Conservation (phyloP, 2,329 filamentous ascomycete genomes). For the Fusarium udum region DNA sequence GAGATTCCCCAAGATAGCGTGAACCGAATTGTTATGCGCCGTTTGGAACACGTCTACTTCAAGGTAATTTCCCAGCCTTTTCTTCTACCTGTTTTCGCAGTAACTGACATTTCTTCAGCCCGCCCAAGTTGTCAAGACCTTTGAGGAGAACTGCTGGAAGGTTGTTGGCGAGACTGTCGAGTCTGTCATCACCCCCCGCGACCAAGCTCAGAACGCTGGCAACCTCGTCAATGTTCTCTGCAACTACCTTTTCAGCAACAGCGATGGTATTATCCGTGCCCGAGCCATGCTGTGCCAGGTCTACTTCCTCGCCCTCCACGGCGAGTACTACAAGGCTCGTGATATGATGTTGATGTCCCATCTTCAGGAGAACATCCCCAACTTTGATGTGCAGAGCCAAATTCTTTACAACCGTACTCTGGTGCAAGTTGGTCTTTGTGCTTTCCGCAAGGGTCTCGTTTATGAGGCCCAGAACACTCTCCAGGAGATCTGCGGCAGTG, state of each 20-base stretch:
- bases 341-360: constrained; percentile 99
- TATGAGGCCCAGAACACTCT: constrained; percentile 98
- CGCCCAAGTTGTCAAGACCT: constrained; percentile 87
- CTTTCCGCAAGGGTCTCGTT: constrained; percentile 95
- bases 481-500: constrained; percentile 97
- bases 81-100: constrained; percentile 49
- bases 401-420: constrained; percentile 99
- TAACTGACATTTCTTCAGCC: constrained; percentile 62
- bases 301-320: constrained; percentile 96
- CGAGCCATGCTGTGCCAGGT: constrained; percentile 98
- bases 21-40: constrained; percentile 92
- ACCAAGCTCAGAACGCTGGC: constrained; percentile 72
- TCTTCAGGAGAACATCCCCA: constrained; percentile 94
- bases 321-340: constrained; percentile 96
- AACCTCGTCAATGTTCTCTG: constrained; percentile 86
- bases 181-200: constrained; percentile 82
- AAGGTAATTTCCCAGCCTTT: constrained; percentile 86
- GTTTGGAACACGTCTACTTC: constrained; percentile 98
- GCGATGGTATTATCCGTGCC: constrained; percentile 94
- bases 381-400: constrained; percentile 96
- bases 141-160: constrained; percentile 96
- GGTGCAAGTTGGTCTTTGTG: constrained; percentile 97
- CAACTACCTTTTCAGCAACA: constrained; percentile 93
- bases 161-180: constrained; percentile 74
- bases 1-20: constrained; percentile 84